Evolutionary conservation across 2,329 filamentous ascomycete genomes (phyloP), one percentile per base, ranked within the genome.

Genomic region (Pseudocercospora pini-densiflorae): DNA sequence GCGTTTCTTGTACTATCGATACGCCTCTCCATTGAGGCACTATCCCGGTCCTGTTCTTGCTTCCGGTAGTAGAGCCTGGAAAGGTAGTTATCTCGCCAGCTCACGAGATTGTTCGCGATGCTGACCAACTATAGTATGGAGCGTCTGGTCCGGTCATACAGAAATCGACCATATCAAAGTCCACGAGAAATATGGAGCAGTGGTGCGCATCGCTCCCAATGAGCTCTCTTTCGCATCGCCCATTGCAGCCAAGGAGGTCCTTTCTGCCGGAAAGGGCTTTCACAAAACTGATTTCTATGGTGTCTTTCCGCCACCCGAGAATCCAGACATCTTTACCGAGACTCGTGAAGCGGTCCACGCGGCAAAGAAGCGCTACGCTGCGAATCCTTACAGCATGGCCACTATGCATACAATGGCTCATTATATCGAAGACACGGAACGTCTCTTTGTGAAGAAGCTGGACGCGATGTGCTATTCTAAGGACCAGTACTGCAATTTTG

Each of bases 261-360:
- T 77, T 47, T 70, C 71, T 27, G 73, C 76, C 4, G 73, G 73
- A 12, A 72, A 69, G 59, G 74, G 74, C 16, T 78, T 77, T 65
- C 64, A 68, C 54, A 78, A 78, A 62, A 73, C 74, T 9, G 67
- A 73, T 55, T 77, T 75, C 70, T 78, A 78, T 65, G 68, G 61
- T 31, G 85, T 87, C 6, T 87, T 87, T 71, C 85, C 85, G 31
- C 85, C 85, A 3, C 81, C 83, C 0, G 84, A 86, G 75, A 86
- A 87, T 76, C 84, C 85, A 5, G 85, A 87, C 66, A 86, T 87
- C 73, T 87, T 87, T 76, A 87, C 85, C 47, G 85, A 87, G 74
- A 82, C 79, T 16, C 79, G 84, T 61, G 85, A 87, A 75, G 79
- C 82, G 6, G 82, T 84, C n/a, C 85, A 87, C 73, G 84, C 84